Evolutionary conservation across 1,284 basidiomycete genomes (phyloP).

Genomic region (Trametes hirsuta): DNA sequence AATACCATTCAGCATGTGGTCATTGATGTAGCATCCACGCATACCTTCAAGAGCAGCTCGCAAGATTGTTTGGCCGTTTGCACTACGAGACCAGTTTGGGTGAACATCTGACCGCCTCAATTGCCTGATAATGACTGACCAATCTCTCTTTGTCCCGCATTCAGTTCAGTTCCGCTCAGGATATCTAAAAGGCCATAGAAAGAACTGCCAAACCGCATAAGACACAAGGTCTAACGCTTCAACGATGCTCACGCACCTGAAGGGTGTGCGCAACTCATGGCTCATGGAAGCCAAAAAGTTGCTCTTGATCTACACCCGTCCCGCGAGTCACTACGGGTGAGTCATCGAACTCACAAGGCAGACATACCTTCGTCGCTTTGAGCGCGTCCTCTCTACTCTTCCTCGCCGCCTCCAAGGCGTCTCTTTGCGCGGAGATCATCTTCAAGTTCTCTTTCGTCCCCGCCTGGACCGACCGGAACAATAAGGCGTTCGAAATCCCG

Average conservation of each 20-base stretch:
- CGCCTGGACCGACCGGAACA: slow-evolving; percentile 71
- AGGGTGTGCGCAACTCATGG: slow-evolving; percentile 72
- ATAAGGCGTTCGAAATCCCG: slow-evolving; percentile 70
- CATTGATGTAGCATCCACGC: not conserved
- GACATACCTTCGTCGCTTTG: slow-evolving; percentile 67
- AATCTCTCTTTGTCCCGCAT: slow-evolving; percentile 67
- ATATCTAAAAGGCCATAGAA: slow-evolving; percentile 75
- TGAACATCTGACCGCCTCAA: not conserved
- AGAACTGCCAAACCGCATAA: slow-evolving; percentile 45
- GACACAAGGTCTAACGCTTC: no score
- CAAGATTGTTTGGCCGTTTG: slow-evolving; percentile 78
- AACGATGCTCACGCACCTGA: slow-evolving; percentile 48
- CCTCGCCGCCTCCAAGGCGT: slow-evolving; percentile 67
- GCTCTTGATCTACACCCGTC: slow-evolving; percentile 60
- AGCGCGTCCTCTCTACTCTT: slow-evolving; percentile 70
- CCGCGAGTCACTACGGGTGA: no score
- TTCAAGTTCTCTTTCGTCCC: slow-evolving; percentile 72
- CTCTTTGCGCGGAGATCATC: slow-evolving; percentile 70
- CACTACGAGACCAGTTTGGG: slow-evolving; percentile 40
- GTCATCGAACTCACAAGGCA: no score
- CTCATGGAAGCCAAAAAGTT: slow-evolving; percentile 78
- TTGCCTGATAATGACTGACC: slow-evolving; percentile 41
- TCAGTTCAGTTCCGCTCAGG: slow-evolving; percentile 65
- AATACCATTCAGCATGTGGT: not conserved
- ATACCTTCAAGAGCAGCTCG: slow-evolving; percentile 67